Evolutionary conservation across 306 rosid species (phyloP), one percentile per base, ranked within the genome.

Genomic region (Senna siamea): DNA sequence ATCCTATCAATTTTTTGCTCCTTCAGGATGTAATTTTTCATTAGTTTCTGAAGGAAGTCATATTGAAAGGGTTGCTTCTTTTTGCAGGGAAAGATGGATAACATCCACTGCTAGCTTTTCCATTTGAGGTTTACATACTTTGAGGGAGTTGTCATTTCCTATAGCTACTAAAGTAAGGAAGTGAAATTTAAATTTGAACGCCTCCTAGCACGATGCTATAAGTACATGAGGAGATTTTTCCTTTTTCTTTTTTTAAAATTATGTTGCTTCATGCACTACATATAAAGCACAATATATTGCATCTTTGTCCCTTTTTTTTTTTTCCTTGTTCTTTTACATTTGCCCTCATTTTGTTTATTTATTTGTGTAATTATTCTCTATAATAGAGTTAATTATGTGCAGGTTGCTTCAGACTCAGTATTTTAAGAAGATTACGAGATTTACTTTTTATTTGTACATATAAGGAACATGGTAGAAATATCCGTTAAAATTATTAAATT

Each of bases 1-100:
- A 63, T 37, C 32, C 54, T 48, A 6, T 5, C 9, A 56, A 8
- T 64, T 64, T 52, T 26, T 57, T 73, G 53, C 35, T 65, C 38
- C 53, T 54, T 30, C 60, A 34, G 67, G 11, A 20, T 47, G 20
- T 43, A 30, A 58, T 12, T 12, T 59, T 64, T 82, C 44, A 19
- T 22, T 57, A 43, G 19, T 40, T 63, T 20, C 35, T 64, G 44
- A 66, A 56, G 66, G 65, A 59, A 62, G 40, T 65, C 10, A 71
- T 46, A 63, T 46, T 79, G 70, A 79, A 74, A 52, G 7, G 4
- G 40, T 66, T 51, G 70, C 59, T 18, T 72, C n/a, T 67, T 67
- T 72, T 79, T 83, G 74, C 87, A 83, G 87, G 79, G 32, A 83
- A 76, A 48, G 77, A 79, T 61, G 63, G 74, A 67, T 79, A 44